Evolutionary conservation across 208 protist genomes (phyloP), one percentile per base, ranked within the genome.

Genomic region (Wallacemonas sp.): DNA sequence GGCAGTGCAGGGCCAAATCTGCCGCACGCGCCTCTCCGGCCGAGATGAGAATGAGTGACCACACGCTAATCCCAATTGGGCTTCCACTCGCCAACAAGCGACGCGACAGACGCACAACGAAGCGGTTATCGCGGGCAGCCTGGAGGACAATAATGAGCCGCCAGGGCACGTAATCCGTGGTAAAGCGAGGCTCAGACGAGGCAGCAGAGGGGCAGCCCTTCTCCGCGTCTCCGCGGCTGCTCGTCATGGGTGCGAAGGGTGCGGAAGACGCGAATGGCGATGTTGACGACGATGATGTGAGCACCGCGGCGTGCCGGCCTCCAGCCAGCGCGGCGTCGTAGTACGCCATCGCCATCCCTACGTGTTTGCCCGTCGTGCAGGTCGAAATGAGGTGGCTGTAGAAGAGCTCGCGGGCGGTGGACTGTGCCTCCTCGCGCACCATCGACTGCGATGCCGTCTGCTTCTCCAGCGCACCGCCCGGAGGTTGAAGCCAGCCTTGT

Each of bases 11-110:
- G n/a, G 72, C 80, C 24, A 93, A 63, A 65, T 93, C 87, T 4
- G 44, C 73, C 22, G 81, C 79, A 24, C 80, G 64, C 53, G 51
- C 64, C 45, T 86, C 76, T 9, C 84, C 88, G 11, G 82, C 83
- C 11, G 88, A 72, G 33, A 94, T 80, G 27, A 94, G 80, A 12
- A 94, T 34, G 47, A 88, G 62, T 42, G 73, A 90, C 84, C 88
- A 94, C 36, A 84, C 68, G 51, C 79, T 78, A 19, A 71, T 56
- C 30, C 70, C 66, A 0, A 90, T n/a, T 22, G 64, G 51, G 1
- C 30, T 67, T 11, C 68, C 69, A 2, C 68, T 68, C 14, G 70
- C 58, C 21, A 93, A 45, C 49, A 91, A 55, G 14, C 66, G 47
- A 9, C 84, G 75, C 14, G 74, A 82, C 3, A 87, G 56, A 2